Conservation (phyloP, 2,329 filamentous ascomycete species). For the Ceratocystiopsis sp. region DNA sequence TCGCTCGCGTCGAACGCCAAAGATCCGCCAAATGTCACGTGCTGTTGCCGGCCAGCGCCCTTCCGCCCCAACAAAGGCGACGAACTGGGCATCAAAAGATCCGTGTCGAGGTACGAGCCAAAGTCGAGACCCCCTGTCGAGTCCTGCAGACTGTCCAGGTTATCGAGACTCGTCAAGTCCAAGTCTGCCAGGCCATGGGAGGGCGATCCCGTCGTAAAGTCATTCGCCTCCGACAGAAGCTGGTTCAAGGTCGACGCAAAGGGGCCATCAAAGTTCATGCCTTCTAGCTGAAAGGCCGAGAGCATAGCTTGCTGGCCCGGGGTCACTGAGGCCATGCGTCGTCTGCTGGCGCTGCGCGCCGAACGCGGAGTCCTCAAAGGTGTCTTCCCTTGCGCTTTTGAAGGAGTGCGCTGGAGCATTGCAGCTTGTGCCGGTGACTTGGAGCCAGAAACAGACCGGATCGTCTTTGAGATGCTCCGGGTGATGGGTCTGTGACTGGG, state of each 20-base stretch:
- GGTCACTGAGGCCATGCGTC: slow-evolving; percentile 18
- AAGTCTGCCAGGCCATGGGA: slow-evolving; percentile 23
- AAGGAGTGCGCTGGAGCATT: slow-evolving; percentile 29
- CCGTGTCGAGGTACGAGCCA: slow-evolving; percentile 28
- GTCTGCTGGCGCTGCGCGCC: slow-evolving; percentile 16
- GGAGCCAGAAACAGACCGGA: slow-evolving; percentile 19
- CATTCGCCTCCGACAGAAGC: slow-evolving; percentile 39
- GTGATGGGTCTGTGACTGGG: slow-evolving; percentile 44
- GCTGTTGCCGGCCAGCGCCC: slow-evolving; percentile 4
- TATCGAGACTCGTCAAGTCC: slow-evolving; percentile 23
- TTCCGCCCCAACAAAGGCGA: slow-evolving; percentile 21
- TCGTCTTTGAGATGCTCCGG: slow-evolving; percentile 40
- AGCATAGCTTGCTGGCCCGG: neutral
- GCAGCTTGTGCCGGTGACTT: slow-evolving; percentile 25
- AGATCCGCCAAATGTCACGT: slow-evolving; percentile 11
- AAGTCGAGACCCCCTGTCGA: slow-evolving; percentile 25
- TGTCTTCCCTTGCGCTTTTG: slow-evolving; percentile 17
- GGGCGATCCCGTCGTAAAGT: slow-evolving; percentile 23
- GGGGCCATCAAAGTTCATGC: slow-evolving; percentile 31
- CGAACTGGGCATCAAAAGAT: slow-evolving; percentile 30
- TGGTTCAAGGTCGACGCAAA: slow-evolving; percentile 47
- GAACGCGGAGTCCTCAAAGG: slow-evolving; percentile 26
- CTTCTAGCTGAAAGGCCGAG: slow-evolving; percentile 16
- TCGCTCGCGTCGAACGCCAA: slow-evolving; percentile 10
- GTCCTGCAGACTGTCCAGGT: slow-evolving; percentile 19